Conservation (phyloP, 2,329 filamentous ascomycete species). For the Aspergillus sp. region DNA sequence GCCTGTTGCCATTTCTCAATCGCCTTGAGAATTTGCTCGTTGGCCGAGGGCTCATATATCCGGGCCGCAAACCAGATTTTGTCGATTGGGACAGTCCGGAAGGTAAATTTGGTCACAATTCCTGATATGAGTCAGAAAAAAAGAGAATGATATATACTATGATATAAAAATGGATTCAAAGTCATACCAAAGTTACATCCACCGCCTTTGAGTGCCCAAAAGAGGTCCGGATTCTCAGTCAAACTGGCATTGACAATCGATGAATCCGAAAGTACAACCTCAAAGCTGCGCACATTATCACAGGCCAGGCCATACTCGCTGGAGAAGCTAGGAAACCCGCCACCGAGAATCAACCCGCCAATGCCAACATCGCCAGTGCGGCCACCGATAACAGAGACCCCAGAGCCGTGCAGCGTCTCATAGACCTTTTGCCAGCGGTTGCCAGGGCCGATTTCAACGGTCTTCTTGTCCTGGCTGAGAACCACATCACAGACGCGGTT, state of each 20-base stretch:
- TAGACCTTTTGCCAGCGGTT: background rate
- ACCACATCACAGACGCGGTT: background rate
- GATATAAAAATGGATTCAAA: background rate
- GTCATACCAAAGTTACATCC: slow-evolving; percentile 27
- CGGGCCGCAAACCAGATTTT: slow-evolving; percentile 10
- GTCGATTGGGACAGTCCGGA: slow-evolving; percentile 13
- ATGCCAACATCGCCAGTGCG: background rate
- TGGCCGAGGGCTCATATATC: slow-evolving; percentile 4
- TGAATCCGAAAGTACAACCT: slow-evolving; percentile 14
- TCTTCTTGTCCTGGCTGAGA: background rate
- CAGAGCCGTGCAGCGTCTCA: background rate
- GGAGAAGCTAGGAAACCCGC: background rate
- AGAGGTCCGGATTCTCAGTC: slow-evolving; percentile 24
- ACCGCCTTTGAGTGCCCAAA: slow-evolving; percentile 26
- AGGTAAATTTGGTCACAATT: slow-evolving; percentile 26
- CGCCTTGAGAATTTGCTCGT: background rate
- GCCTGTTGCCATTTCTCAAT: background rate
- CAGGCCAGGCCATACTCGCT: background rate
- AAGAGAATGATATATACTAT: slow-evolving; percentile 6
- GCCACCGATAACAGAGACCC: background rate
- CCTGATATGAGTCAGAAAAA: slow-evolving; percentile 8
- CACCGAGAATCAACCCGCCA: background rate
- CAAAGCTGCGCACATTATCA: background rate
- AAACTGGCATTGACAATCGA: slow-evolving; percentile 13
- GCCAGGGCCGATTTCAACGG: background rate